These are phyloP conservation scores for Tulasnella sp. DNA, from an alignment of 768 basidiomycete genomes.

Conservation along the genomic window DNA sequence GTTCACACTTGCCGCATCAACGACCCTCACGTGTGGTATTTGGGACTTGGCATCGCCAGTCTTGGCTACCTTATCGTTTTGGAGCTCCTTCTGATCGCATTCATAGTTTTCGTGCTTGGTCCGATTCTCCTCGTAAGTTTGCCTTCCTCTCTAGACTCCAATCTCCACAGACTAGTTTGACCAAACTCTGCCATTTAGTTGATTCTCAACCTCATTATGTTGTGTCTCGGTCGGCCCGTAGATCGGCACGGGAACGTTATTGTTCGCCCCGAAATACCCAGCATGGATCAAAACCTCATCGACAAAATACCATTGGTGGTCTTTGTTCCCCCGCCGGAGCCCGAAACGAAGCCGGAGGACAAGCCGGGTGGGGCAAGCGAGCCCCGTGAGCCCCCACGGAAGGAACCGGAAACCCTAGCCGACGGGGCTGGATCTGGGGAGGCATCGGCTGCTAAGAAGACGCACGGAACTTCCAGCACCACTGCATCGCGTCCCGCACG, in stretches of 20 bases:
- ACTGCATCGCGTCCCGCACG: background rate
- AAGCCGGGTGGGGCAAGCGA: slow-evolving; percentile 46
- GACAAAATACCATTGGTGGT: slow-evolving; percentile 78
- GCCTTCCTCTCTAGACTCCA: background rate
- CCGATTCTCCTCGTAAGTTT: slow-evolving; percentile 72
- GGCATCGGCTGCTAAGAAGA: no score
- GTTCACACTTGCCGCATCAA: slow-evolving; percentile 65
- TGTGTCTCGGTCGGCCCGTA: slow-evolving; percentile 77
- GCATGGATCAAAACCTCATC: slow-evolving; percentile 64
- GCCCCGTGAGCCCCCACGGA: background rate
- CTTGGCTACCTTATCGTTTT: slow-evolving; percentile 71
- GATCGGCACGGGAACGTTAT: slow-evolving; percentile 47
- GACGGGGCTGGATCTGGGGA: no score
- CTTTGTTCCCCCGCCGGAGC: slow-evolving; percentile 48
- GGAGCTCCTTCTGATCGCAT: slow-evolving; percentile 67
- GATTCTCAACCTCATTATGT: slow-evolving; percentile 66
- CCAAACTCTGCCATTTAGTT: slow-evolving; percentile 20
- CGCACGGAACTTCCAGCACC: no score
- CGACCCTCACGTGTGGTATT: slow-evolving; percentile 83
- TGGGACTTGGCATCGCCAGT: slow-evolving; percentile 73
- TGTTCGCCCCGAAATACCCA: slow-evolving; percentile 74
- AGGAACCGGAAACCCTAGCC: no score
- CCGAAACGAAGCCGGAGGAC: background rate
- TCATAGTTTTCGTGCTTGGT: slow-evolving; percentile 72
- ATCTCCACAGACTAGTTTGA: background rate